Evolutionary conservation across 2,329 filamentous ascomycete species (phyloP).

Genomic region (Neoarthrinium moseri): DNA sequence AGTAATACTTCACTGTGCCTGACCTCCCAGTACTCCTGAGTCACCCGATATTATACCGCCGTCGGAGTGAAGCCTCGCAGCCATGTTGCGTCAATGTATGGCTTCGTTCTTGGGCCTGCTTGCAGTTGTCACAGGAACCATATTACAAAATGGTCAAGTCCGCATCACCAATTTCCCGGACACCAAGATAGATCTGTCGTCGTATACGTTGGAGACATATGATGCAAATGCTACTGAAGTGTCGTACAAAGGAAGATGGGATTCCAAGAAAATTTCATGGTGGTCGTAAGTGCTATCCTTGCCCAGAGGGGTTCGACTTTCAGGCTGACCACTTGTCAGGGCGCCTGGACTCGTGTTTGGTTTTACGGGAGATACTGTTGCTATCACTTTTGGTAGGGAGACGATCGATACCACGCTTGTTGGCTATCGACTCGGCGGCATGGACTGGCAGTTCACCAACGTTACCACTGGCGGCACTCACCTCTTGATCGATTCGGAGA

Average conservation of each 20-base stretch:
- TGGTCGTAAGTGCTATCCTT: conserved; percentile 47
- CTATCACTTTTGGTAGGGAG: conserved; percentile 51
- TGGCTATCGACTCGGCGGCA: conserved; percentile 55
- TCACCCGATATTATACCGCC: neutral
- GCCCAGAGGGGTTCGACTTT: neutral
- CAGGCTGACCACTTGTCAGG: conserved; percentile 23
- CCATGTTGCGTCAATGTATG: neutral
- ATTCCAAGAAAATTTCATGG: conserved; percentile 58
- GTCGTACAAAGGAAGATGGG: conserved; percentile 63
- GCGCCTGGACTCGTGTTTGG: conserved; percentile 54
- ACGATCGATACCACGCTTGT: conserved; percentile 50
- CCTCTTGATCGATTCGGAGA: conserved; percentile 48
- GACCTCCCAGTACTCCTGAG: too few species aligned
- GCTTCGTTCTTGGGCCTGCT: conserved; percentile 11
- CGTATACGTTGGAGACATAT: conserved; percentile 41
- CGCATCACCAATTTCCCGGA: conserved; percentile 38
- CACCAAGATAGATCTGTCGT: conserved; percentile 33
- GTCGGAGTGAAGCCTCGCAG: neutral
- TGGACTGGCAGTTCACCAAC: conserved; percentile 62
- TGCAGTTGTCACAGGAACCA: conserved; percentile 22
- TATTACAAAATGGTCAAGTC: conserved; percentile 41
- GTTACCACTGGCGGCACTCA: conserved; percentile 56
- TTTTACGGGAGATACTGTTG: conserved; percentile 52
- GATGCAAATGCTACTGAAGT: conserved; percentile 50
- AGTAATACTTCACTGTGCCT: too few species aligned